Conservation (phyloP, 345 rosid genomes). For the Microcos paniculata region DNA sequence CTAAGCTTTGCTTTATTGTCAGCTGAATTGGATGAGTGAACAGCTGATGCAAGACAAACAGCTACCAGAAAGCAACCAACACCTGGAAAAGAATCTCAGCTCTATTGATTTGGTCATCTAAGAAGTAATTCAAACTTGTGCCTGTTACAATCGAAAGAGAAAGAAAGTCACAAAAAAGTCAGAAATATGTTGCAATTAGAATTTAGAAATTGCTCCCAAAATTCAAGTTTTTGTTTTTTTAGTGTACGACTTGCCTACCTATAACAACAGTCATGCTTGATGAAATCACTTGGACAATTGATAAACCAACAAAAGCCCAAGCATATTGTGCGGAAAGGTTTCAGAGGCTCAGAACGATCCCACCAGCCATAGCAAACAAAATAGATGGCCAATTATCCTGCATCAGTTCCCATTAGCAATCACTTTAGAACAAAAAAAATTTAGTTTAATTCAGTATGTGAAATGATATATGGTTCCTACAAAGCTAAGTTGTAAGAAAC, state of each 20-base stretch:
- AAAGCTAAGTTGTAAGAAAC: too few species aligned
- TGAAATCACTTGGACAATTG: conserved; percentile 72
- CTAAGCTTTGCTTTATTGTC: conserved; percentile 65
- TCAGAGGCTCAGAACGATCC: conserved; percentile 73
- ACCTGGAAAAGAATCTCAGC: conserved; percentile 79
- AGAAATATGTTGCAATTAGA: background rate
- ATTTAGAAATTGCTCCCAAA: background rate
- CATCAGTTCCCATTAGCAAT: conserved; percentile 22
- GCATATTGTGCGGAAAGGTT: conserved; percentile 80
- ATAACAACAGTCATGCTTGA: conserved; percentile 84
- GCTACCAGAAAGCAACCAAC: conserved; percentile 84
- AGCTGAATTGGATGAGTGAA: conserved; percentile 72
- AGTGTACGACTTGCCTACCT: conserved; percentile 32
- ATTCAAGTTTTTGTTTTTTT: background rate
- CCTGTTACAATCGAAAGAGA: conserved; percentile 50
- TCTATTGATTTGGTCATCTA: conserved; percentile 62
- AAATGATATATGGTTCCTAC: too few species aligned
- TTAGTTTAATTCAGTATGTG: too few species aligned
- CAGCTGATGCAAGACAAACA: conserved; percentile 72
- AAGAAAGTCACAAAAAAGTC: conserved; percentile 14
- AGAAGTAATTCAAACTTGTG: conserved; percentile 79
- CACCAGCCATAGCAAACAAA: conserved; percentile 77
- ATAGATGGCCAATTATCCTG: conserved; percentile 82
- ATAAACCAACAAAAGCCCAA: conserved; percentile 77
- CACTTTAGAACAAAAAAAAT: too few species aligned